phyloP scores from a whole-genome alignment of 331 rosid species.

The Quercus phellos region DNA sequence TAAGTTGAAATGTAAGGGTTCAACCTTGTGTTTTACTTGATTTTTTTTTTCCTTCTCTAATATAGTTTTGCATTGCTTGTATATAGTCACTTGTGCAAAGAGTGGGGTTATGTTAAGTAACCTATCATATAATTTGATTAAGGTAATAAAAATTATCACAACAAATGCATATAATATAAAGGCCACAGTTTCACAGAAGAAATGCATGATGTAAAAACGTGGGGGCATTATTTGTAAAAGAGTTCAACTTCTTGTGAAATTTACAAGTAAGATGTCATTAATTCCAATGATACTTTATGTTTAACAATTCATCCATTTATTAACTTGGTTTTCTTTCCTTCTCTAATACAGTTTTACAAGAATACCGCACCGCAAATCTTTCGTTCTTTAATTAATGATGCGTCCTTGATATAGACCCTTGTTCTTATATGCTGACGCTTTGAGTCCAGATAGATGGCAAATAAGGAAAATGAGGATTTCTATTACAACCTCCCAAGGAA shows the following conservation, averaged over 20 bases:
- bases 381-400: background rate
- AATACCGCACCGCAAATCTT: background rate
- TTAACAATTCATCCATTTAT: background rate
- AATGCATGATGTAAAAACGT: background rate
- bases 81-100: too few relatives aligned
- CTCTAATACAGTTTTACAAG: background rate
- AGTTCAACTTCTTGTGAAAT: background rate
- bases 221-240: background rate
- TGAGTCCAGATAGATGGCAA: conserved; percentile 22
- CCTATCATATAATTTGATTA: too few relatives aligned
- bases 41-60: too few relatives aligned
- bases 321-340: background rate
- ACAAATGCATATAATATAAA: too few relatives aligned
- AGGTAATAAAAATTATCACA: too few relatives aligned
- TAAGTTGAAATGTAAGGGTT: too few relatives aligned
- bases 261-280: background rate
- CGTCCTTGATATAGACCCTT: background rate
- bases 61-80: too few relatives aligned
- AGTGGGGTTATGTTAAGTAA: too few relatives aligned
- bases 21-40: too few relatives aligned
- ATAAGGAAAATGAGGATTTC: conserved; percentile 20
- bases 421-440: background rate
- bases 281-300: background rate
- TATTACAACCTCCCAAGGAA: conserved; percentile 29
- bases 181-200: too few relatives aligned